A percentile compares a stretch with the other conserved stretches of the same genome.
phyloP scores from a whole-genome alignment of 2,329 filamentous ascomycete species.

The Ophiocordyceps robertsii region DNA sequence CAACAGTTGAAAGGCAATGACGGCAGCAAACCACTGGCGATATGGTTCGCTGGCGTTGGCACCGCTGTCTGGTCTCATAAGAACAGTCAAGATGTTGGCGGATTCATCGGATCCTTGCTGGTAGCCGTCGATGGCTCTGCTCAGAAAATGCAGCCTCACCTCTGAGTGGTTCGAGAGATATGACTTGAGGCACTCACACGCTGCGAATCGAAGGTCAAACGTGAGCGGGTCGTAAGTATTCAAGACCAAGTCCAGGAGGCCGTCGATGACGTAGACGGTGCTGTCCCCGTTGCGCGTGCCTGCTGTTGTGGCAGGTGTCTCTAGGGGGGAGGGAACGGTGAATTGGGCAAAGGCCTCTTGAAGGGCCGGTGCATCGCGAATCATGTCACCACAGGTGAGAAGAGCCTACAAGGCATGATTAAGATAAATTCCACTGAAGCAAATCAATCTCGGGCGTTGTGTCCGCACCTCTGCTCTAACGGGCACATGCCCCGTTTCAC shows the following conservation, averaged over 20 bases:
- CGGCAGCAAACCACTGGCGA: slow-evolving; percentile 77
- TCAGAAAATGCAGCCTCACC: slow-evolving; percentile 75
- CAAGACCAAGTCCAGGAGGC: slow-evolving; percentile 70
- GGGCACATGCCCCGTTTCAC: slow-evolving; percentile 48
- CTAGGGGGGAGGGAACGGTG: slow-evolving; percentile 53
- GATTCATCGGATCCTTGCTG: slow-evolving; percentile 63
- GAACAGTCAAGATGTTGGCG: slow-evolving; percentile 75
- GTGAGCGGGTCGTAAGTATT: slow-evolving; percentile 51
- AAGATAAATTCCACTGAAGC: neutral
- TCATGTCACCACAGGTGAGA: slow-evolving; percentile 74
- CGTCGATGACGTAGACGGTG: slow-evolving; percentile 84
- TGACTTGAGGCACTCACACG: slow-evolving; percentile 81
- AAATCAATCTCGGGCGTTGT: slow-evolving; percentile 2
- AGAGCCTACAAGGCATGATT: slow-evolving; percentile 45
- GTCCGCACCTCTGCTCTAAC: slow-evolving; percentile 64
- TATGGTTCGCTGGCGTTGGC: slow-evolving; percentile 65
- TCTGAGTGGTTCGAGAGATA: slow-evolving; percentile 76
- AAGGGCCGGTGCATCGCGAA: slow-evolving; percentile 63
- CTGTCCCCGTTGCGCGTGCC: slow-evolving; percentile 36
- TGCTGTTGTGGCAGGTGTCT: slow-evolving; percentile 18
- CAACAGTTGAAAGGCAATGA: slow-evolving; percentile 75
- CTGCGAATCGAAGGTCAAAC: slow-evolving; percentile 72
- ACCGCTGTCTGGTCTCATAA: slow-evolving; percentile 54
- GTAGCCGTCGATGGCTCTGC: slow-evolving; percentile 81
- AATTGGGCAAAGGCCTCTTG: slow-evolving; percentile 87